phyloP scores from a whole-genome alignment of 164 flowering plant genomes.

The Umbellularia californica region DNA sequence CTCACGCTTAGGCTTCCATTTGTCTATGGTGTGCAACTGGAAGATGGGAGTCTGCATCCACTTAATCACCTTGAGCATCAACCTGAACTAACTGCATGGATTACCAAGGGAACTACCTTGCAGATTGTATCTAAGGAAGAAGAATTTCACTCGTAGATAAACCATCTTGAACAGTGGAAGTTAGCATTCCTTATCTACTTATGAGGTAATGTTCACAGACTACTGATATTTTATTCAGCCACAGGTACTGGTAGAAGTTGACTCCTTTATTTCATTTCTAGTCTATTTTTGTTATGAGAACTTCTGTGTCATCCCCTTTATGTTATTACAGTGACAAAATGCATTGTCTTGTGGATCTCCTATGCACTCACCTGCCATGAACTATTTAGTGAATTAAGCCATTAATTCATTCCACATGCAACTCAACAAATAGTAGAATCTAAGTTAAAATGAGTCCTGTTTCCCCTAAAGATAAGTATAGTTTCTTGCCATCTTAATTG shows the following conservation, averaged over 20 bases:
- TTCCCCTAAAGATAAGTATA: too few relatives aligned
- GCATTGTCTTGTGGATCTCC: too few relatives aligned
- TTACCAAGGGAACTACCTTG: slow-evolving; percentile 57
- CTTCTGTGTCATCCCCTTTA: too few relatives aligned
- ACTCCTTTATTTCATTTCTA: neutral
- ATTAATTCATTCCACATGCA: too few relatives aligned
- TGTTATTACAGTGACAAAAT: too few relatives aligned
- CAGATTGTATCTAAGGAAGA: slow-evolving; percentile 52
- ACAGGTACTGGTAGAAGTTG: neutral
- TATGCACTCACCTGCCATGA: too few relatives aligned
- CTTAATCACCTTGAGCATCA: slow-evolving; percentile 58
- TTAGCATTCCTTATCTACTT: neutral
- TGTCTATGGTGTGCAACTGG: slow-evolving; percentile 70
- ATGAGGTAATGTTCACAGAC: neutral
- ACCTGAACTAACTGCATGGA: slow-evolving; percentile 87
- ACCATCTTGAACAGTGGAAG: neutral
- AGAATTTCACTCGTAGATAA: slow-evolving; percentile 14
- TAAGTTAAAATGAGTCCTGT: too few relatives aligned
- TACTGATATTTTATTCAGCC: neutral
- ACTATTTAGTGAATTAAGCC: too few relatives aligned
- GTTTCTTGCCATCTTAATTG: too few relatives aligned
- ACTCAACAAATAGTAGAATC: too few relatives aligned
- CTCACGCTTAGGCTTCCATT: slow-evolving; percentile 77
- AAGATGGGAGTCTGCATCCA: slow-evolving; percentile 54
- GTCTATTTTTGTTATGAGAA: neutral